Evolutionary conservation across 352 stramenopile species (phyloP), one percentile per base, ranked within the genome.

Genomic region (Elongisporangium undulatum): DNA sequence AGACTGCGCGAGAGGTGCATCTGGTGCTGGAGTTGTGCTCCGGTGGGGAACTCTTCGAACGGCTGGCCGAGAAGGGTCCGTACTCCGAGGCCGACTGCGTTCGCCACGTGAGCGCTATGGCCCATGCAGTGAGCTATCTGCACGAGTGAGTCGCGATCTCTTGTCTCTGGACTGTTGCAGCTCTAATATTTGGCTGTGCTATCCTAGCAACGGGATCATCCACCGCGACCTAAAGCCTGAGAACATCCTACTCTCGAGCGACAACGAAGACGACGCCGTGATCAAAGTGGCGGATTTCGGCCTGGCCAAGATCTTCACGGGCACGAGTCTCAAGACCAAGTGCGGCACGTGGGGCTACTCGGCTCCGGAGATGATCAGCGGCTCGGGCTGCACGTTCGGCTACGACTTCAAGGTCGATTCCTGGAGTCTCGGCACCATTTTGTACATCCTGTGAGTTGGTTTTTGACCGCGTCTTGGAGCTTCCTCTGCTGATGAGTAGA

Each of bases 401-500:
- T 95, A 94, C 61, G 82, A 94, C 58, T 83, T 69, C 38, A 94
- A 94, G 53, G 87, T 94, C 19, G 87, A 95, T 51, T 89, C 87
- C 34, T 95, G 87, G 87, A 92, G 85, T 62, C 68, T 95, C n/a
- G 86, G 86, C 45, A 90, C 82, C 2, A 92, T 94, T 48, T 57
- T 95, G 52, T 94, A 95, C 66, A 95, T 94, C 68, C 61, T 95
- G 77, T 87, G 56, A 45, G 71, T 67, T 58, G 8, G n/a, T 29
- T 48, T 56, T 29, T 51, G 13, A 2, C 12, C 56, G n/a, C 63
- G 24, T 45, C 22, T 19, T 53, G 66, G 23, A 55, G 29, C 16
- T 23, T 13, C 20, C 8, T n/a, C n/a, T n/a, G n/a, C 34, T 39
- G 9, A 8, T 57, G 22, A 50, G 49, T 41, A 23, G 51, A 8